Percentiles rank a stretch among this genome's conserved stretches.
Conservation (phyloP, 2,329 filamentous ascomycete species). For the Seiridium cupressi region DNA sequence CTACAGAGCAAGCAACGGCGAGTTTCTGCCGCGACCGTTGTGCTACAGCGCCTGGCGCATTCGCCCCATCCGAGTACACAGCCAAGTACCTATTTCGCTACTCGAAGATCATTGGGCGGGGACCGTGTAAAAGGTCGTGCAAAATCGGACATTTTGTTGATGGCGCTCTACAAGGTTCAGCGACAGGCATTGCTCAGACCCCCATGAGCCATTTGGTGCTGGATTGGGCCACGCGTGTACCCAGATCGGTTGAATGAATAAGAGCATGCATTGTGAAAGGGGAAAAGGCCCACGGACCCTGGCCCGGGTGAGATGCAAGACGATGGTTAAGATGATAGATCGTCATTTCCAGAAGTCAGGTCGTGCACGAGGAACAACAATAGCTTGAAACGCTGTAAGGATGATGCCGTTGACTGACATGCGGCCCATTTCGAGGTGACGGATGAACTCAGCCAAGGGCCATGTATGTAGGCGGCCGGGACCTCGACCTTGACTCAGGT, state of each 20-base stretch:
- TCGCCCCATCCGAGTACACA: too few relatives aligned
- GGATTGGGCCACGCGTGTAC: constrained; percentile 5
- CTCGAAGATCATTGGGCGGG: background rate
- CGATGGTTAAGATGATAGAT: background rate
- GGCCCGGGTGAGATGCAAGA: background rate
- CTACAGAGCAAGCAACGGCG: too few relatives aligned
- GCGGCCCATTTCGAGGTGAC: background rate
- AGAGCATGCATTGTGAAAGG: constrained; percentile 4
- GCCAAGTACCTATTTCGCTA: background rate
- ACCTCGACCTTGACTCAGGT: background rate
- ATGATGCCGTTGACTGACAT: constrained; percentile 12
- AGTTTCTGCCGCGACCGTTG: background rate
- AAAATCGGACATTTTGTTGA: constrained; percentile 8
- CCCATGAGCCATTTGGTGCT: background rate
- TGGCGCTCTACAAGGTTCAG: constrained; percentile 5
- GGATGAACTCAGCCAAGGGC: background rate
- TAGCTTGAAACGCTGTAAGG: constrained; percentile 28
- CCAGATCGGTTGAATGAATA: constrained; percentile 4
- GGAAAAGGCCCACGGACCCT: background rate
- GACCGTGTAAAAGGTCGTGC: background rate
- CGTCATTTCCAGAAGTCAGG: background rate
- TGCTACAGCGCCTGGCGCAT: background rate
- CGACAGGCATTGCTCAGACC: constrained; percentile 10
- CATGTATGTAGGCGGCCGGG: background rate
- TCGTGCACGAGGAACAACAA: constrained; percentile 4